A percentile compares a stretch with the other conserved stretches of the same genome.
Evolutionary conservation across 208 protist genomes (phyloP).

Genomic region (Trypanosoma melophagium): DNA sequence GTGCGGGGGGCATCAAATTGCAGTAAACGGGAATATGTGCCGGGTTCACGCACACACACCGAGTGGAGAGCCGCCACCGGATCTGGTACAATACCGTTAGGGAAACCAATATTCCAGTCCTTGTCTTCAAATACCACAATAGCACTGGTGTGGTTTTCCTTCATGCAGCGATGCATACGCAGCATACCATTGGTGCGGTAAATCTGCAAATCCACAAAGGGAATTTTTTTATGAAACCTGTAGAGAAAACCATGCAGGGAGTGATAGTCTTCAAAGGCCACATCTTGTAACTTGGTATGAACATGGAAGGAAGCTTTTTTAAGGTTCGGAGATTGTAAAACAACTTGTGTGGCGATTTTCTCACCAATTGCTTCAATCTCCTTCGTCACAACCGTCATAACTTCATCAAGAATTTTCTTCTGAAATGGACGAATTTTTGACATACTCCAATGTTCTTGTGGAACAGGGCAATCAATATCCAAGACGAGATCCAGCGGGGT

Average conservation of each 20-base stretch:
- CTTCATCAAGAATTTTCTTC: slow-evolving; percentile 69
- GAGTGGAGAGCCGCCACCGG: slow-evolving; percentile 74
- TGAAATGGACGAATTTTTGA: slow-evolving; percentile 69
- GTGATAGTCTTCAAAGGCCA: slow-evolving; percentile 80
- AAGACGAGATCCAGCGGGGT: slow-evolving; percentile 82
- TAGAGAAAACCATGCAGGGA: slow-evolving; percentile 79
- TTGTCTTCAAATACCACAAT: slow-evolving; percentile 75
- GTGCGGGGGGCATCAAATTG: slow-evolving; percentile 54
- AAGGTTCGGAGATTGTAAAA: slow-evolving; percentile 86
- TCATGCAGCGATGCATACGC: slow-evolving; percentile 87
- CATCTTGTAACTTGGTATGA: slow-evolving; percentile 84
- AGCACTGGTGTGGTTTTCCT: slow-evolving; percentile 88
- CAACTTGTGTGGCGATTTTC: slow-evolving; percentile 73
- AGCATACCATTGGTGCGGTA: slow-evolving; percentile 86
- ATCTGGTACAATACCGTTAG: slow-evolving; percentile 58
- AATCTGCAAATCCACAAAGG: slow-evolving; percentile 79
- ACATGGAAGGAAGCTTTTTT: slow-evolving; percentile 90
- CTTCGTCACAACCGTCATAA: slow-evolving; percentile 47
- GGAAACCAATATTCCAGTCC: slow-evolving; percentile 81
- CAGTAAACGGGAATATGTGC: slow-evolving; percentile 67
- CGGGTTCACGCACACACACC: slow-evolving; percentile 61
- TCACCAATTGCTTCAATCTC: slow-evolving; percentile 80
- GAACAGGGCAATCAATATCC: slow-evolving; percentile 87
- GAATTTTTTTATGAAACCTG: slow-evolving; percentile 70
- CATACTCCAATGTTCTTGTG: slow-evolving; percentile 84